Evolutionary conservation across 2,329 filamentous ascomycete species (phyloP), one percentile per base, ranked within the genome.

Genomic region (Ophiostoma sp.): DNA sequence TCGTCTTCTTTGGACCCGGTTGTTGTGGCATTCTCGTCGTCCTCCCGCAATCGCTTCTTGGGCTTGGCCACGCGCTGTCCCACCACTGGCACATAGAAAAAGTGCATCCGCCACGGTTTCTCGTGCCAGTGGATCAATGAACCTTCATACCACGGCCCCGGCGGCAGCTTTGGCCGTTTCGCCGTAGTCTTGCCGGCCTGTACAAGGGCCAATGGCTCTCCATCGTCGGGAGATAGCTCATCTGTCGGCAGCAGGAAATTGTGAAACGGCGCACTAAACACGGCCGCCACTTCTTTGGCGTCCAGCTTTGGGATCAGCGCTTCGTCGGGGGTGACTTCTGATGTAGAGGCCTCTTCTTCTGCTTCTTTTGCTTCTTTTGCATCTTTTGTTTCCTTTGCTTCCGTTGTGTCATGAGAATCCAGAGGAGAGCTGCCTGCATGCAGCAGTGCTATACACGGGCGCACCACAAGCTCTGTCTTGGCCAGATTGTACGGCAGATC

Each of bases 201-300:
- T n/a, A 62, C 57, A 62, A 33, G 23, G 3, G 57, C 57, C 57
- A 62, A n/a, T 4, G 57, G 57, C 15, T 31, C 57, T 31, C 57
- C 27, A n/a, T 70, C 70, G 20, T 68, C 72, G 13, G 76, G 76
- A 1, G 78, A 78, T 2, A 82, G 79, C 73, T 91, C 84, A 78
- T 92, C 90, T 68, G 80, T 78, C 41, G 81, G 78, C 66, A 81
- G 83, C 69, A 98, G 81, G 78, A 98, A 97, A 77, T 93, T 91
- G 78, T 90, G 87, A 75, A 98, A 93, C 0, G 92, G 91, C 5
- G 91, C 94, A 5, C 92, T 94, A 80, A 98, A 98, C 44, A 98
- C 93, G 64, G 93, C 94, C 1, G 93, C 94, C 1, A 98, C 94
- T 80, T 98, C 94, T 74, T 91, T 90, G 1, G 93, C 91, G 79